phyloP scores from a whole-genome alignment of 2,329 filamentous ascomycete genomes.

The Didymella lethalis region DNA sequence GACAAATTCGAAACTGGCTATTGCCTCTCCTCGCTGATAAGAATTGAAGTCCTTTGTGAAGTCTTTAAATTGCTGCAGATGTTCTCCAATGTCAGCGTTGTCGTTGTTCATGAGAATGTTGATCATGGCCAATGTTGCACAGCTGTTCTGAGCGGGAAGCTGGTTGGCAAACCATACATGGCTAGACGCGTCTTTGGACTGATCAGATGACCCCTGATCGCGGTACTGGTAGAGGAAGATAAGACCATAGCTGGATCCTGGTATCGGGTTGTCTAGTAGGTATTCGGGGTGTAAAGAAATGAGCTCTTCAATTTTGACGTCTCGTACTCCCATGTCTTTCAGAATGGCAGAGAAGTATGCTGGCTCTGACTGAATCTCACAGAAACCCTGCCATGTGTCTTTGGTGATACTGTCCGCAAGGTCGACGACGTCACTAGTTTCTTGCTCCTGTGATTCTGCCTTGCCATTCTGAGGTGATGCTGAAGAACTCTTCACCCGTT shows the following conservation, averaged over 20 bases:
- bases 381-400: slow-evolving; percentile 72
- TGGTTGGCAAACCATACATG: slow-evolving; percentile 95
- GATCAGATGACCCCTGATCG: slow-evolving; percentile 59
- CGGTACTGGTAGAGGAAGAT: slow-evolving; percentile 84
- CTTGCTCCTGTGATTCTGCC: background rate
- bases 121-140: slow-evolving; percentile 88
- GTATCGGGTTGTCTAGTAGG: slow-evolving; percentile 36
- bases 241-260: slow-evolving; percentile 71
- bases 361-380: slow-evolving; percentile 89
- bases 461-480: background rate
- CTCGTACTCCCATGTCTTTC: slow-evolving; percentile 75
- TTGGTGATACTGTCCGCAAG: slow-evolving; percentile 51
- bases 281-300: slow-evolving; percentile 68
- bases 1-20: slow-evolving; percentile 78
- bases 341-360: slow-evolving; percentile 87
- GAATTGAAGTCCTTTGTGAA: slow-evolving; percentile 74
- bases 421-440: slow-evolving; percentile 32
- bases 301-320: slow-evolving; percentile 78
- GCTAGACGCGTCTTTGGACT: slow-evolving; percentile 65
- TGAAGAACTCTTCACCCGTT: slow-evolving; percentile 3
- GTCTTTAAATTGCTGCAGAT: slow-evolving; percentile 75
- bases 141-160: slow-evolving; percentile 73
- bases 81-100: slow-evolving; percentile 71
- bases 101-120: slow-evolving; percentile 89
- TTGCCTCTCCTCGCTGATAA: slow-evolving; percentile 75